A percentile compares a stretch with the other conserved stretches of the same genome.
Conservation (phyloP, 1,284 basidiomycete genomes). For the Cutaneotrichosporon cutaneum region DNA sequence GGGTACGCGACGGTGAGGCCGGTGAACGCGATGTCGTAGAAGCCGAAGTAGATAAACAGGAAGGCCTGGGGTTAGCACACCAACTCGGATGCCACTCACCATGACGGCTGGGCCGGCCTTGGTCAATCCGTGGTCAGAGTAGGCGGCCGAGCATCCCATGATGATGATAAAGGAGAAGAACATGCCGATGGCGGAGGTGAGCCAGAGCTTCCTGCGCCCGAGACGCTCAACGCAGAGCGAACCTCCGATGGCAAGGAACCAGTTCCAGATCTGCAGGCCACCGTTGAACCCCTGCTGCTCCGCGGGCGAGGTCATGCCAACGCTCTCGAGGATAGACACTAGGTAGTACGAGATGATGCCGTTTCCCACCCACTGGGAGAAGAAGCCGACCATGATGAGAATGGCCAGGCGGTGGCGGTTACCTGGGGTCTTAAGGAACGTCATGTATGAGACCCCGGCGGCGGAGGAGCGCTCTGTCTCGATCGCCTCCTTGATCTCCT, state of each 20-base stretch:
- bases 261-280: constrained; percentile 27
- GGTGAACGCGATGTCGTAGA: constrained; percentile 18
- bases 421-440: constrained; percentile 40
- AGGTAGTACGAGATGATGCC: constrained; percentile 20
- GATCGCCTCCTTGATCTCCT: constrained; percentile 36
- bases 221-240: constrained; percentile 26
- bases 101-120: constrained; percentile 28
- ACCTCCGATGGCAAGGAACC: constrained; percentile 23
- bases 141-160: constrained; percentile 21
- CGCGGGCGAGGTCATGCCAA: constrained; percentile 21
- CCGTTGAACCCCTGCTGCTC: constrained; percentile 27
- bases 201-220: constrained; percentile 31
- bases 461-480: constrained; percentile 57
- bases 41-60: constrained; percentile 31
- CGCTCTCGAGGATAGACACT: constrained; percentile 19
- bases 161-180: constrained; percentile 27
- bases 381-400: constrained; percentile 56
- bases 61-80: constrained; percentile 1
- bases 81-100: neutral
- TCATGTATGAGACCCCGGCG: constrained; percentile 9
- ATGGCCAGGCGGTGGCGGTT: constrained; percentile 56
- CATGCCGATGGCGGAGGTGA: constrained; percentile 25
- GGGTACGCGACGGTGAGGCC: constrained; percentile 24
- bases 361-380: constrained; percentile 20
- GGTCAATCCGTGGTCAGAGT: constrained; percentile 23